phyloP scores from a whole-genome alignment of 2,329 filamentous ascomycete genomes.

The Botrytis elliptica region DNA sequence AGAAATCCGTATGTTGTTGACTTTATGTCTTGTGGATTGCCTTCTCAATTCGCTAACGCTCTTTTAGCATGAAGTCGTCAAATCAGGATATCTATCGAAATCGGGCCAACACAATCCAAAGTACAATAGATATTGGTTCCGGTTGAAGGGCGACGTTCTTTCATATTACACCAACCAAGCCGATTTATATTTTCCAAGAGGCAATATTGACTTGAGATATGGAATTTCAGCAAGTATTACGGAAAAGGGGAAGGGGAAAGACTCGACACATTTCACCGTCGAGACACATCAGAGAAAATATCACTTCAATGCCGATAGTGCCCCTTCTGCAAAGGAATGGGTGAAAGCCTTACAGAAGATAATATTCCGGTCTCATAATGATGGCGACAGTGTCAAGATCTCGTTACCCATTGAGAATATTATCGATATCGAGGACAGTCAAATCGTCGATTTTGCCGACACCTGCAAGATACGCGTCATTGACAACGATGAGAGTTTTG shows the following conservation, averaged over 20 bases:
- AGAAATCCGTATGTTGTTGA: slow-evolving; percentile 67
- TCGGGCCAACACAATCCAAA: slow-evolving; percentile 83
- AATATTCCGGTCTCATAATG: slow-evolving; percentile 93
- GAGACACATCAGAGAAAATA: slow-evolving; percentile 81
- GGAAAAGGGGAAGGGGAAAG: slow-evolving; percentile 70
- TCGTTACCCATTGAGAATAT: slow-evolving; percentile 85
- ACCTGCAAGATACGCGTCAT: slow-evolving; percentile 92
- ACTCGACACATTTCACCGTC: slow-evolving; percentile 74
- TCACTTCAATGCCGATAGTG: slow-evolving; percentile 85
- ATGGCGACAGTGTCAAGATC: slow-evolving; percentile 96
- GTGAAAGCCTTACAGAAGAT: slow-evolving; percentile 90
- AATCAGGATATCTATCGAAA: slow-evolving; percentile 86
- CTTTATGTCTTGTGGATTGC: neutral
- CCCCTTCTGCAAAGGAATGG: slow-evolving; percentile 90
- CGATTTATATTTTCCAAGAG: slow-evolving; percentile 86
- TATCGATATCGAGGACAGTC: slow-evolving; percentile 87
- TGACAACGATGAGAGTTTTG: slow-evolving; percentile 90
- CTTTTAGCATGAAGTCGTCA: slow-evolving; percentile 66
- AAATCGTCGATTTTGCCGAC: slow-evolving; percentile 87
- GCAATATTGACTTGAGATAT: slow-evolving; percentile 88
- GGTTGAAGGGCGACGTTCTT: slow-evolving; percentile 85
- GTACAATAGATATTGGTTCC: slow-evolving; percentile 91
- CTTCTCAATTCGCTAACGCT: slow-evolving; percentile 33
- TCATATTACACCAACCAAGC: slow-evolving; percentile 84
- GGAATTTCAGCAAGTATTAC: slow-evolving; percentile 80